Evolutionary conservation across 2,329 filamentous ascomycete species (phyloP), one percentile per base, ranked within the genome.

Genomic region (Dichotomopilus funicola): DNA sequence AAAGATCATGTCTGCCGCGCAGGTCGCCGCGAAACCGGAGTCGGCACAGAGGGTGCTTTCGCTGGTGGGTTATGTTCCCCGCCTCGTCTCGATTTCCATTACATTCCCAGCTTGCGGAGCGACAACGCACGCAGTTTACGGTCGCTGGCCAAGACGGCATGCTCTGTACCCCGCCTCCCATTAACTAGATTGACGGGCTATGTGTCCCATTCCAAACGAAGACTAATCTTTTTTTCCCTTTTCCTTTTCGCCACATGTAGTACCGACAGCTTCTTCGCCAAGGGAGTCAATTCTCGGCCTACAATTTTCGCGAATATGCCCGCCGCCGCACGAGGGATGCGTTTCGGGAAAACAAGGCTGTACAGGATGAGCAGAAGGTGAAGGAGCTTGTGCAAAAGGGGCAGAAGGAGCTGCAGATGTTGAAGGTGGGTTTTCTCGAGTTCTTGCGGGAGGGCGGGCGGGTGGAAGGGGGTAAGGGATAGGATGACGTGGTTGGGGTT

Each of bases 281-380:
- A 71, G 85, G 90, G 60, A 79, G 81, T 59, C 88, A 96, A 68
- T 97, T 99, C 72, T 83, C 90, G 60, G 84, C 88, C 64, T 99
- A 97, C 78, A 99, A 97, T 75, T 99, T 96, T 80, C 85, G 94
- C 74, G 92, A 96, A 72, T 99, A 99, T 73, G 91, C 94, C 53
- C 88, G 86, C 73, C 86, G 94, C 68, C 83, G 92, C 72, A 96
- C 94, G 70, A 82, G 82, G 70, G 94, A 97, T 76, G 86, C 89
- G 4, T 99, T 97, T 73, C 82, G 87, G 65, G 90, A 95, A 71
- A 81, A 95, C 72, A 80, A 83, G 71, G 70, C 73, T 54, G 86
- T 90, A 66, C 75, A 82, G 46, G 94, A 96, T 68, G 79, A 83
- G 62, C 79, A 89, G 60, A 78, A 80, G 73, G 79, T 95, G 70